Evolutionary conservation across 768 basidiomycete genomes (phyloP).

Genomic region (Suillus paluster): DNA sequence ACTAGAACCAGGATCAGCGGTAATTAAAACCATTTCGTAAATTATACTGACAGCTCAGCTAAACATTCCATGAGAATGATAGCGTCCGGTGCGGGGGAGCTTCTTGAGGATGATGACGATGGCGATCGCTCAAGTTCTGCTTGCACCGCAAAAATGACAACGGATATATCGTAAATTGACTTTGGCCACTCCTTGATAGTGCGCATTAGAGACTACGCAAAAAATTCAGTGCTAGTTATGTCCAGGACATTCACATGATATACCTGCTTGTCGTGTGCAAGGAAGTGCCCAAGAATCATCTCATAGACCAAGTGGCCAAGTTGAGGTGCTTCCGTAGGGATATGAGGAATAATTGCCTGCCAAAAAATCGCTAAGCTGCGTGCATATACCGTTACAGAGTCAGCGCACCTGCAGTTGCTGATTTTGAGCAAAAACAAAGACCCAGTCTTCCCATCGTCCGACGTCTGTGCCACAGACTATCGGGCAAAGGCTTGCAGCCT

Average conservation of each 20-base stretch:
- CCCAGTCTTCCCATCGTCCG: constrained; percentile 95
- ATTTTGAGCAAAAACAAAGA: constrained; percentile 86
- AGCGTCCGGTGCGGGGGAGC: constrained; percentile 48
- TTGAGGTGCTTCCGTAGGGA: constrained; percentile 83
- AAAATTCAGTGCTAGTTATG: neutral
- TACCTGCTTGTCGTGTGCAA: constrained; percentile 78
- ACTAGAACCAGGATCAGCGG: constrained; percentile 42
- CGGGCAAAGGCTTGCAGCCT: constrained; percentile 82
- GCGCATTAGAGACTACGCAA: constrained; percentile 64
- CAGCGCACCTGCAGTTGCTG: constrained; percentile 72
- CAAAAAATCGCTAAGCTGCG: constrained; percentile 3
- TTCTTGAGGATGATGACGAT: constrained; percentile 51
- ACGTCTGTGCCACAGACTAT: constrained; percentile 83
- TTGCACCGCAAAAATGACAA: constrained; percentile 88
- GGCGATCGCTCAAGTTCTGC: constrained; percentile 73
- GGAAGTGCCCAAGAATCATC: constrained; percentile 89
- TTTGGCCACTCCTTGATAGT: constrained; percentile 90
- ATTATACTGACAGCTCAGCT: constrained; percentile 74
- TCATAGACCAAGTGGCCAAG: constrained; percentile 89
- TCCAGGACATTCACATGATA: constrained; percentile 16
- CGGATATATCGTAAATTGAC: constrained; percentile 85
- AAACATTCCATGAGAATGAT: constrained; percentile 90
- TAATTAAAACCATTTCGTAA: neutral
- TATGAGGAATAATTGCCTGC: constrained; percentile 85
- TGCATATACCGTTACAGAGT: neutral